Base-by-base conservation (phyloP, 768 basidiomycete species). In the Tricholoma bakamatsutake region DNA sequence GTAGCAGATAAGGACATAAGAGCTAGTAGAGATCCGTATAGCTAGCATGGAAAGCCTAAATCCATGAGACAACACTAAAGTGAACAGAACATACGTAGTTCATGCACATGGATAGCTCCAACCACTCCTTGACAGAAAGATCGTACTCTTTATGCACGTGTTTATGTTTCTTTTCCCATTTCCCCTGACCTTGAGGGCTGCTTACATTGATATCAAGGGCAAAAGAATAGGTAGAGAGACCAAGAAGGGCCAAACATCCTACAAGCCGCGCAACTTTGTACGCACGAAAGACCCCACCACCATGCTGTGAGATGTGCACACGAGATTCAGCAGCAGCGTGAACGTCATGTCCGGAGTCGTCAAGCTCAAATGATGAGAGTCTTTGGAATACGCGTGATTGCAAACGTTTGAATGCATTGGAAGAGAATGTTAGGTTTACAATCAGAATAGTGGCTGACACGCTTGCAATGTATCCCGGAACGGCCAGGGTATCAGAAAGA, bases 261-360 rank as follows among this genome's bases (percentile, higher is more conserved):
- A 79, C 52, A 4, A 82, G 67, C 21, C 84, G 73, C 1, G 71
- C 59, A 31, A 81, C 51, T 58, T 78, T 79, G 67, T 76, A 77
- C 12, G 64, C 62, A 65, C 81, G 83, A 24, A 81, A 76, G 12
- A 67, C 65, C 4, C 64, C 57, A 9, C 83, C 83, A 4, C 81
- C 79, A 52, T 78, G 75, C 11, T 66, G 59, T 13, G 62, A 51
- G 30, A 82, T 64, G 60, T 80, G 79, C 30, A 61, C 66, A 35
- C 66, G 66, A 50, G 76, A 61, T 49, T 76, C 73, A 24, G 66
- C 63, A 30, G 30, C n/a, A 49, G 52, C 57, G 27, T 12, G 34
- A n/a, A 46, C 12, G 17, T n/a, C 52, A 27, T 34, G 24, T 5
- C 21, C 37, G 21, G 28, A 10, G 33, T 56, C 46, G 47, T 59